Evolutionary conservation across 2,329 filamentous ascomycete species (phyloP), one percentile per base, ranked within the genome.

Genomic region (Fusarium penzigii): DNA sequence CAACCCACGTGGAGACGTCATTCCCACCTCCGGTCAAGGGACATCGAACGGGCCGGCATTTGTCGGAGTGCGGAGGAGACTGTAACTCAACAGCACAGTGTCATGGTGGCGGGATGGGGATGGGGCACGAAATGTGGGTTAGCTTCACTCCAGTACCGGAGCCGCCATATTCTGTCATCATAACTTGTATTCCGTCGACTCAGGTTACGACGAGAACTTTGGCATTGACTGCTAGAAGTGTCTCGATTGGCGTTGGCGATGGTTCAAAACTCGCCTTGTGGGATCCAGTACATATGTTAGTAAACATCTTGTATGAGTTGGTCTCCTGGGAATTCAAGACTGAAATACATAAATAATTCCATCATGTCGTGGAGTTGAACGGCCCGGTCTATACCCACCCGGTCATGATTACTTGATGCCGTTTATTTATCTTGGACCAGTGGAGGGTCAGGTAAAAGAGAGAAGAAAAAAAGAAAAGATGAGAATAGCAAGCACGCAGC

Each of bases 101-200:
- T 53, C 55, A 57, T 57, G 53, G 53, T 44, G 34, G 44, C 46
- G 53, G 50, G 54, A 46, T 43, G 36, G 20, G 25, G 42, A 32
- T 42, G 34, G 46, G 7, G 7, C 20, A 4, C 20, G 7, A 5
- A 25, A 5, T 25, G 20, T 25, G 20, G 20, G 20, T 25, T 25
- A 25, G 20, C 20, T 25, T 25, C 20, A 25, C 5, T 25, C 7
- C 20, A 25, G 20, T 25, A 25, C 20, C 20, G 20, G 20, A 25
- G 20, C 7, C 20, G 20, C 20, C 20, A 25, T 25, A 7, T 25
- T 25, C 7, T 25, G 20, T 25, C 20, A 25, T 25, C 20, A 25
- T 25, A 25, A 25, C 20, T 25, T 25, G 20, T 25, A 25, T 25
- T 25, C 7, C 20, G 4, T 25, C 20, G n/a, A n/a, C n/a, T n/a